Evolutionary conservation across 331 rosid genomes (phyloP).

Genomic region (Rosa hybrid): DNA sequence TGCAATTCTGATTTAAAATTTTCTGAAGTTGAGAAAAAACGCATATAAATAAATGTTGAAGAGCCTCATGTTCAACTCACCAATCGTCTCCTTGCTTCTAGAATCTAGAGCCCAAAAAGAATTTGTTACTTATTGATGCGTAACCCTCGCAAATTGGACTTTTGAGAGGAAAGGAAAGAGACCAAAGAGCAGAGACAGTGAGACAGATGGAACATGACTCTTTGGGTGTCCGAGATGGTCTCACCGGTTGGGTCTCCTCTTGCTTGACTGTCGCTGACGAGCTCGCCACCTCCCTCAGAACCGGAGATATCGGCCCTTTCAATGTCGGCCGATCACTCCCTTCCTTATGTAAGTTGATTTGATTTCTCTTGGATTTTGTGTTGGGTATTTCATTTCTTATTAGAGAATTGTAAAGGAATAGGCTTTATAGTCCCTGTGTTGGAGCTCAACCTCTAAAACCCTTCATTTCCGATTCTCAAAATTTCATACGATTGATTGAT

Average conservation of each 20-base stretch:
- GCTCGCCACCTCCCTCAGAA: constrained; percentile 63
- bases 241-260: constrained; percentile 62
- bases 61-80: too few relatives aligned
- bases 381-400: not conserved
- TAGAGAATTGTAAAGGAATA: not conserved
- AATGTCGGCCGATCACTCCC: constrained; percentile 25
- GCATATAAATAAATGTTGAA: too few relatives aligned
- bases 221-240: constrained; percentile 58
- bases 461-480: constrained; percentile 27
- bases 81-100: too few relatives aligned
- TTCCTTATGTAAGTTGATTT: not conserved
- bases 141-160: too few relatives aligned
- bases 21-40: too few relatives aligned
- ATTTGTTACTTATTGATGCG: too few relatives aligned
- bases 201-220: constrained; percentile 30
- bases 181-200: too few relatives aligned
- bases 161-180: too few relatives aligned
- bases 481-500: constrained; percentile 28
- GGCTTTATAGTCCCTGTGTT: constrained; percentile 30
- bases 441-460: constrained; percentile 20
- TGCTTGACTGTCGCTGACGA: constrained; percentile 73
- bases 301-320: constrained; percentile 62
- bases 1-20: too few relatives aligned
- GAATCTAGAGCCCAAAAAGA: too few relatives aligned
- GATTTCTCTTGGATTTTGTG: not conserved